Percentiles rank a stretch among this genome's conserved stretches.
phyloP scores from a whole-genome alignment of 2,329 filamentous ascomycete genomes.

The Sclerotinia sclerotiorum region DNA sequence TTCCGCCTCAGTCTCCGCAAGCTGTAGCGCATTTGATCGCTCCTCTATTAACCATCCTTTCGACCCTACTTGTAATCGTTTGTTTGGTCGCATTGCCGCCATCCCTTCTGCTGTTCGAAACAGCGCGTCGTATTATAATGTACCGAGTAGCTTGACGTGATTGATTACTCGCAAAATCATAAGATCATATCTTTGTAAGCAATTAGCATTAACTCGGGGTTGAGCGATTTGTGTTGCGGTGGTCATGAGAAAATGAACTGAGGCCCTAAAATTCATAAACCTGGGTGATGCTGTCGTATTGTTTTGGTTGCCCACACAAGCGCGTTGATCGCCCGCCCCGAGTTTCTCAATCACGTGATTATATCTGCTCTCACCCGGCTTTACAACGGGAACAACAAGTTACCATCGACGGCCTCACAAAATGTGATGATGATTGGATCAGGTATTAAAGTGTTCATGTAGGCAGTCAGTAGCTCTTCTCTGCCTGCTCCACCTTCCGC shows the following conservation, averaged over 20 bases:
- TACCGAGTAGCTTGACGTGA: constrained; percentile 17
- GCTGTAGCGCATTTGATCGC: constrained; percentile 71
- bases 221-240: constrained; percentile 23
- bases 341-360: constrained; percentile 1
- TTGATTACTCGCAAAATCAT: constrained; percentile 26
- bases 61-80: constrained; percentile 73
- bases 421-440: constrained; percentile 3
- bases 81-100: constrained; percentile 41
- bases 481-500: background rate
- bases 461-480: background rate
- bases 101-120: constrained; percentile 38
- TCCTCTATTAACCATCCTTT: constrained; percentile 83
- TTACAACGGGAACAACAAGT: background rate
- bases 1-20: constrained; percentile 79
- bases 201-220: constrained; percentile 4
- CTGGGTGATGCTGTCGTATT: constrained; percentile 30
- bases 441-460: background rate
- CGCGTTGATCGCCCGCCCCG: constrained; percentile 13
- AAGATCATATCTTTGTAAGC: constrained; percentile 33
- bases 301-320: constrained; percentile 22
- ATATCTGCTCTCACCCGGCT: background rate
- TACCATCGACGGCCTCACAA: background rate
- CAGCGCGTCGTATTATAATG: constrained; percentile 35
- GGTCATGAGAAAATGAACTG: constrained; percentile 25
- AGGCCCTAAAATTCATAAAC: constrained; percentile 22